Conservation (phyloP, 208 protist genomes). For the Herpetomonas samuelpessoai region DNA sequence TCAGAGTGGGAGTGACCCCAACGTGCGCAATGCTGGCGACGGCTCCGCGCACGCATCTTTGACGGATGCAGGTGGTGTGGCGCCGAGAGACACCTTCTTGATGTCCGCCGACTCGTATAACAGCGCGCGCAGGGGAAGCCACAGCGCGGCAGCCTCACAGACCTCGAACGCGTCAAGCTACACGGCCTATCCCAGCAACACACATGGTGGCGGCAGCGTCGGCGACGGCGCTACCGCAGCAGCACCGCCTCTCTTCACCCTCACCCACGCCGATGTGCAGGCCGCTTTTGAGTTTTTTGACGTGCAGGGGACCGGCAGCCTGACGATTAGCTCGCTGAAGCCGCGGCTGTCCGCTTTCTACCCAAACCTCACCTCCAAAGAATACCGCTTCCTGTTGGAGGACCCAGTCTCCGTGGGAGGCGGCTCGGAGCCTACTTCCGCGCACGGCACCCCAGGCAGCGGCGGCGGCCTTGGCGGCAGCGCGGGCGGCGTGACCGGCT, state of each 20-base stretch:
- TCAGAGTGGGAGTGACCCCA: too few species aligned
- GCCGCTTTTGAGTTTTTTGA: slow-evolving; percentile 94
- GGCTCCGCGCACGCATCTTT: too few species aligned
- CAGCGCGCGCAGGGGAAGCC: too few species aligned
- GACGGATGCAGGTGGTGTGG: too few species aligned
- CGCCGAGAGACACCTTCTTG: too few species aligned
- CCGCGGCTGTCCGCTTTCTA: slow-evolving; percentile 90
- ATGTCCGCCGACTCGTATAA: too few species aligned
- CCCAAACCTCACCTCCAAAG: slow-evolving; percentile 88
- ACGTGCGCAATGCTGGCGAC: too few species aligned
- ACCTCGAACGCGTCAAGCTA: too few species aligned
- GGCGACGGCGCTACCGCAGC: not conserved
- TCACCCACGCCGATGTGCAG: slow-evolving; percentile 82
- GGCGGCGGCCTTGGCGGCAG: not conserved
- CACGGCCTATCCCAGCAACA: too few species aligned
- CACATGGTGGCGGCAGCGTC: not conserved
- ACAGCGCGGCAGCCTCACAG: too few species aligned
- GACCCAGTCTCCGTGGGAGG: slow-evolving; percentile 25
- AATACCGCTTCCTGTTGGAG: slow-evolving; percentile 92
- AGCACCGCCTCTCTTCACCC: slow-evolving; percentile 24
- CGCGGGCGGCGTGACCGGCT: slow-evolving; percentile 22
- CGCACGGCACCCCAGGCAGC: not conserved
- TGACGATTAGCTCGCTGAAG: slow-evolving; percentile 89
- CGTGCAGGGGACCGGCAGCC: slow-evolving; percentile 61
- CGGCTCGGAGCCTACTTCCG: not conserved